Base-by-base conservation (phyloP, 2,329 filamentous ascomycete genomes). In the Cladorrhinum sp. region DNA sequence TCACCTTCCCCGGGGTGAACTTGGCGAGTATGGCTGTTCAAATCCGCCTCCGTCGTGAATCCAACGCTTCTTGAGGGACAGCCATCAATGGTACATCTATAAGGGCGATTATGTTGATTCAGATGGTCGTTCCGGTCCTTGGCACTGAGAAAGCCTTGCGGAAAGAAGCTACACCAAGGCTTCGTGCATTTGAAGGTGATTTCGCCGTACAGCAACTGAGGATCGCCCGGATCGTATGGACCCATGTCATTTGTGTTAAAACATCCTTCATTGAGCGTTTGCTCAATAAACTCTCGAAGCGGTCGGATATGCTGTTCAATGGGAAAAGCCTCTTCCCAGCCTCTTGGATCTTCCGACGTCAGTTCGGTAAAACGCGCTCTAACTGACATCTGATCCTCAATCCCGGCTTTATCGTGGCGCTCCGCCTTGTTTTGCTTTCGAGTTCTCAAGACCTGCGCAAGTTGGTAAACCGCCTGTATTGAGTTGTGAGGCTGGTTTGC, bases 151-250 rank as follows among this genome's bases (percentile, higher is more conserved):
- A 57, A 49, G 4, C 55, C 55, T 5, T 33, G 9, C 14, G 14
- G 39, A 18, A 57, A 57, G 42, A 49, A 49, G 16, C 28, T 9
- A 23, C 55, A 57, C 55, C 55, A 57, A 14, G 55, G 42, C 24
- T 57, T 57, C 21, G 23, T 48, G 36, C 55, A 57, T 16, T 57
- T 57, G 24, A 28, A 57, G 2, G 21, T 57, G n/a, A 33, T 18
- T 12, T 14, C 3, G 16, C 55, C 42, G 26, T 57, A 57, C 4
- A 57, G 20, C 12, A 18, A 8, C 16, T 23, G 24, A 20, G 51
- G 26, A 18, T 57, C 42, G 2, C 14, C 16, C 2, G 46, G 18
- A 21, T 49, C 55, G 14, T 50, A 21, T 9, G 18, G 12, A 8
- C n/a, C n/a, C n/a, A n/a, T n/a, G n/a, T n/a, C n/a, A n/a, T n/a